Evolutionary conservation across 768 basidiomycete genomes (phyloP), one percentile per base, ranked within the genome.

Genomic region (Coprinopsis cinerea): DNA sequence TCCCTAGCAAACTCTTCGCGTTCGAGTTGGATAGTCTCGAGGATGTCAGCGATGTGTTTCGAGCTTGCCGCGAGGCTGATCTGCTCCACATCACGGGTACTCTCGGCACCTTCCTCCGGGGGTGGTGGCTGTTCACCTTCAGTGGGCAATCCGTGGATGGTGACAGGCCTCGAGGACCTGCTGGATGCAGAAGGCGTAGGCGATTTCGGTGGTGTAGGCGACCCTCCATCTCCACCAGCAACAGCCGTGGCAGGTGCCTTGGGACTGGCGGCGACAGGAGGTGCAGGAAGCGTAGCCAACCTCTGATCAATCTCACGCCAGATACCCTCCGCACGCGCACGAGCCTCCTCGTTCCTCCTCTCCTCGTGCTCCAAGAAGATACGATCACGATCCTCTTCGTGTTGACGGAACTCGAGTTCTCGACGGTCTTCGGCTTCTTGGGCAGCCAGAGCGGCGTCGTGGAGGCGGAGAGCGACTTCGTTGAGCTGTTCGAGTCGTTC

Each of bases 301-400:
- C 74, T 71, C 20, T 60, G 57, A 46, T 71, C 66, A 23, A 74
- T 58, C 4, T 72, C 69, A 37, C 66, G 61, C 59, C 67, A 70
- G 25, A 81, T 68, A n/a, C 60, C 68, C 2, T 81, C 77, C 17
- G 72, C 66, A 3, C 74, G 72, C 40, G 78, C 72, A 47, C 68
- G 65, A 10, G 79, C 67, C 58, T 87, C 84, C 20, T 70, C 63
- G 18, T 78, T 78, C 32, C 88, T 71, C 37, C 78, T 72, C 2
- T 67, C 73, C 58, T 90, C 82, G 34, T 68, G 70, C 1, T 83
- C 80, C 25, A 72, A 58, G 61, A 88, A 88, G 1, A 81, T 61
- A 6, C 67, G 75, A 17, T 85, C 73, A 5, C 87, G 71, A 44
- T 78, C 80, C 10, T 83, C 79, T 62, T 91, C 88, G 51, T 78